Evolutionary conservation across 768 basidiomycete species (phyloP).

Genomic region (Cyclocybe cylindracea): DNA sequence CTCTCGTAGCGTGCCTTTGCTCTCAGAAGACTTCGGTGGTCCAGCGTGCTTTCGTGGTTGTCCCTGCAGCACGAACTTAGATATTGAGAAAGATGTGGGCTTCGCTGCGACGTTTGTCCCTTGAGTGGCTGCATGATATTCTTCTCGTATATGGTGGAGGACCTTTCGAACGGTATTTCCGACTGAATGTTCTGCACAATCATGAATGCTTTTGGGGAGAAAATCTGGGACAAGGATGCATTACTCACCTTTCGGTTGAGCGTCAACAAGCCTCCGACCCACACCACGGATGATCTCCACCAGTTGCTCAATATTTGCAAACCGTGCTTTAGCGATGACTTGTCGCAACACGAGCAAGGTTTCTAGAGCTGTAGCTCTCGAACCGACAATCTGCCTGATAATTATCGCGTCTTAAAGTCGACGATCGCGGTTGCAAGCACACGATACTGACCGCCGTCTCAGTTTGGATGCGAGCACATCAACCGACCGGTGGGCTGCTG

Average conservation of each 20-base stretch:
- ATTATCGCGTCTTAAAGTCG: conserved; percentile 13
- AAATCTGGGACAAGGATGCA: conserved; percentile 7
- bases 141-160: conserved; percentile 92
- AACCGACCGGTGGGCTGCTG: conserved; percentile 56
- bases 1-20: conserved; percentile 60
- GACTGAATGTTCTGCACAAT: conserved; percentile 79
- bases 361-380: conserved; percentile 85
- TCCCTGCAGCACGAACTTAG: conserved; percentile 81
- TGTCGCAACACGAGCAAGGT: conserved; percentile 87
- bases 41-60: conserved; percentile 60
- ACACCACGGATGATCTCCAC: conserved; percentile 76
- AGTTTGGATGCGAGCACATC: conserved; percentile 71
- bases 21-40: conserved; percentile 44
- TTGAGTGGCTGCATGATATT: conserved; percentile 80
- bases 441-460: conserved; percentile 62
- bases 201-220: conserved; percentile 3
- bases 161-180: conserved; percentile 95
- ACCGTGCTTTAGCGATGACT: conserved; percentile 84
- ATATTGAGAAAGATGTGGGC: conserved; percentile 62
- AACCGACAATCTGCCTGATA: conserved; percentile 86
- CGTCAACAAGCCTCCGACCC: conserved; percentile 80
- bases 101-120: conserved; percentile 37
- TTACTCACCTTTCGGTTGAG: conserved; percentile 88
- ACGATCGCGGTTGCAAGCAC: conserved; percentile 9
- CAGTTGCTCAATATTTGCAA: conserved; percentile 85